A percentile compares a stretch with the other conserved stretches of the same genome.
These are phyloP conservation scores for Russula abietina DNA, from an alignment of 768 basidiomycete genomes.

Conservation along the genomic window DNA sequence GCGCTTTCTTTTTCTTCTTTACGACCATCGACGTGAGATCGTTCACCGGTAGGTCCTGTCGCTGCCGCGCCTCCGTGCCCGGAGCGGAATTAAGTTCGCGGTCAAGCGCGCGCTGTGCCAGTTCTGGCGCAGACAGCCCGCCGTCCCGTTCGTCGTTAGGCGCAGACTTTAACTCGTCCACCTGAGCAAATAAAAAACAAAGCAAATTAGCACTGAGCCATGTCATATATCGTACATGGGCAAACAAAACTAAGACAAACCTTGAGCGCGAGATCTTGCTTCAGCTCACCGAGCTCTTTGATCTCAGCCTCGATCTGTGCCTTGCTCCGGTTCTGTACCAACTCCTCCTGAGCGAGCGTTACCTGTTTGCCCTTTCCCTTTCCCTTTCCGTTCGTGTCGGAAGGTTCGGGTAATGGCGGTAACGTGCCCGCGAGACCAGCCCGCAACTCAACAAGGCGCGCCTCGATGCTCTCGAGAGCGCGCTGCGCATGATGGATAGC, in stretches of 20 bases:
- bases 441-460: conserved; percentile 56
- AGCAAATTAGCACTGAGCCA: background rate
- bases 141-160: conserved; percentile 50
- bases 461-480: conserved; percentile 72
- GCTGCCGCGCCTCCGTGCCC: no score
- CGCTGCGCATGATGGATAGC: conserved; percentile 77
- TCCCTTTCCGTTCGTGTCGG: conserved; percentile 60
- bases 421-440: conserved; percentile 41
- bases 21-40: conserved; percentile 81
- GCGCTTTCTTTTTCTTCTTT: conserved; percentile 70
- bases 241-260: no score
- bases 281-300: conserved; percentile 69
- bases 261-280: conserved; percentile 81
- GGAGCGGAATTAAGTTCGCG: conserved; percentile 51
- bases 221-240: no score
- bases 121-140: conserved; percentile 50
- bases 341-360: conserved; percentile 43
- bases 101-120: conserved; percentile 67
- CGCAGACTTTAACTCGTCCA: conserved; percentile 85
- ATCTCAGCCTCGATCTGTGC: conserved; percentile 72
- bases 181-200: conserved; percentile 44
- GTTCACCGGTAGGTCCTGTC: conserved; percentile 48
- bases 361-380: conserved; percentile 47
- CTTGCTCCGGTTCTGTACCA: conserved; percentile 60
- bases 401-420: conserved; percentile 21